Conservation (phyloP, 768 basidiomycete genomes). For the Boletus sp. region DNA sequence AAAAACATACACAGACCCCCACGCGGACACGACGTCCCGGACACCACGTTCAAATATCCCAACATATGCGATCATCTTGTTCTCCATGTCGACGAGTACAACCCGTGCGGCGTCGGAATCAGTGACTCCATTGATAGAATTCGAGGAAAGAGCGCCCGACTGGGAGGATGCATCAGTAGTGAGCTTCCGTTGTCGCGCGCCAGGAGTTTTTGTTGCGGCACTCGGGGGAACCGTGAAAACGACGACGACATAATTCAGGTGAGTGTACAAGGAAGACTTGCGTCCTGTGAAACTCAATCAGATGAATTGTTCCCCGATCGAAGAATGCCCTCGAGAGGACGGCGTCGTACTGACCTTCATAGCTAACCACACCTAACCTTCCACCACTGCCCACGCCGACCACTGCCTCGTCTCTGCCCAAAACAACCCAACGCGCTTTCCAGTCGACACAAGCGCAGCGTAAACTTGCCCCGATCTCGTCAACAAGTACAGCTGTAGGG, state of each 20-base stretch:
- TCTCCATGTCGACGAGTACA: slow-evolving; percentile 87
- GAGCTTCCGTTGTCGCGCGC: slow-evolving; percentile 22
- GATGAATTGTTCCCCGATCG: not conserved
- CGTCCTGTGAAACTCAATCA: slow-evolving; percentile 13
- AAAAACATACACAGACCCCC: slow-evolving; percentile 77
- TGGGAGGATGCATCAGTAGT: slow-evolving; percentile 13
- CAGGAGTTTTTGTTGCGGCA: slow-evolving; percentile 57
- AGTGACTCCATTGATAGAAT: slow-evolving; percentile 38
- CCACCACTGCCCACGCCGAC: slow-evolving; percentile 82
- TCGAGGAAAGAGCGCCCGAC: slow-evolving; percentile 1
- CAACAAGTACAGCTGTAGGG: slow-evolving; percentile 63
- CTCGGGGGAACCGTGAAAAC: slow-evolving; percentile 55
- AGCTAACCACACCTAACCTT: slow-evolving; percentile 80
- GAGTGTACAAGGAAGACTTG: slow-evolving; percentile 74
- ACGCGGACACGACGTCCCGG: slow-evolving; percentile 74
- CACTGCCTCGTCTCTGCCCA: slow-evolving; percentile 90
- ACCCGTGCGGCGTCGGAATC: slow-evolving; percentile 71
- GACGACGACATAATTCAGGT: slow-evolving; percentile 84
- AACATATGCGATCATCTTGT: slow-evolving; percentile 84
- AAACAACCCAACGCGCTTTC: slow-evolving; percentile 67
- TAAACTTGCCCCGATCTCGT: slow-evolving; percentile 81
- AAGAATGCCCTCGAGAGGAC: not conserved
- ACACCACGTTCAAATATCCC: slow-evolving; percentile 82
- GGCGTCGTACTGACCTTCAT: slow-evolving; percentile 65
- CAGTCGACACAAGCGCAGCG: slow-evolving; percentile 84